phyloP scores from a whole-genome alignment of 768 basidiomycete species.

The Xanthoconium stramineum region DNA sequence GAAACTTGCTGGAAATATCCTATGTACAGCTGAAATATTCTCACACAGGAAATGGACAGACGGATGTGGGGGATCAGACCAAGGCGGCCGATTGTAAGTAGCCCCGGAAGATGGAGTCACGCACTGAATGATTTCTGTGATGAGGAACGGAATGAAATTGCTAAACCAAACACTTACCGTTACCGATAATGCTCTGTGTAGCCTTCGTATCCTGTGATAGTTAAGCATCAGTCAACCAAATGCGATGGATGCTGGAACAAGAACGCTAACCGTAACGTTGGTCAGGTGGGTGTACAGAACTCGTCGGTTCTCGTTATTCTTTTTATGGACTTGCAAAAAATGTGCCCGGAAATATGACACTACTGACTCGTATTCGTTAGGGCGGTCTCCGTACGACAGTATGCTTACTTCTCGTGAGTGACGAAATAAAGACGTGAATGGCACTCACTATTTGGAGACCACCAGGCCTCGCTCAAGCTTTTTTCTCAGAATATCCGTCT shows the following conservation, averaged over 20 bases:
- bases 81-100: constrained; percentile 71
- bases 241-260: background rate
- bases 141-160: background rate
- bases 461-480: constrained; percentile 68
- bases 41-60: background rate
- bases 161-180: constrained; percentile 46
- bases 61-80: constrained; percentile 39
- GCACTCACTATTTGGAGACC: constrained; percentile 75
- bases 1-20: background rate
- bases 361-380: constrained; percentile 80
- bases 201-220: constrained; percentile 68
- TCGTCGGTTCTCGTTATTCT: constrained; percentile 75
- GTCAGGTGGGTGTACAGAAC: constrained; percentile 83
- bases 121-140: constrained; percentile 40
- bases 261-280: constrained; percentile 62
- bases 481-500: constrained; percentile 71
- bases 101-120: constrained; percentile 73
- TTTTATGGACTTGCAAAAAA: constrained; percentile 75
- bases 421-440: background rate
- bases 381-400: constrained; percentile 74
- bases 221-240: constrained; percentile 4
- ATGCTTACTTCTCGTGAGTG: constrained; percentile 45
- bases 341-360: constrained; percentile 87
- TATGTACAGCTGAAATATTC: background rate
- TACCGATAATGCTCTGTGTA: constrained; percentile 79